These are phyloP conservation scores for Plasmodium knowlesi DNA, from an alignment of 169 alveolate species.

Conservation along the genomic window DNA sequence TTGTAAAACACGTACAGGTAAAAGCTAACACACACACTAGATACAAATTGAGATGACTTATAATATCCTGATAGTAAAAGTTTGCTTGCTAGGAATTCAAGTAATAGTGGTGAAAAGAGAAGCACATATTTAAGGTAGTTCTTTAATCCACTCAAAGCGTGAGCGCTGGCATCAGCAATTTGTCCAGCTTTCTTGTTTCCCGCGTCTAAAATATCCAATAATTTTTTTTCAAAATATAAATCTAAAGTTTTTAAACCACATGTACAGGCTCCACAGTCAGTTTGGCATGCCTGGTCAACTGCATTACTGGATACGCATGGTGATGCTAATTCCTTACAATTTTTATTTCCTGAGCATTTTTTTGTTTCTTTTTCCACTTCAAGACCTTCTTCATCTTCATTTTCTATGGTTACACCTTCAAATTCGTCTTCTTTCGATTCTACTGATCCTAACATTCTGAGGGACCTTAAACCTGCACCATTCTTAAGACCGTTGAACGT, in stretches of 20 bases:
- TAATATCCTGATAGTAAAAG: slow-evolving; percentile 4
- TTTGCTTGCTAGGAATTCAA: not conserved
- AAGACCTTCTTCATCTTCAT: not conserved
- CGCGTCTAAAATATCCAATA: not conserved
- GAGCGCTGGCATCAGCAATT: not conserved
- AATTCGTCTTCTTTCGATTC: not conserved
- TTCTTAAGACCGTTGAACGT: not conserved
- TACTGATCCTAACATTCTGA: not conserved
- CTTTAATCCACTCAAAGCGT: not conserved
- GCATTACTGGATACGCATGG: not conserved
- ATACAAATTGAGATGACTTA: not conserved
- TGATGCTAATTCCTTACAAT: not conserved
- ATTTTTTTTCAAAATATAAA: not conserved
- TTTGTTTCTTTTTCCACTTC: not conserved
- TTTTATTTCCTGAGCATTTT: not conserved
- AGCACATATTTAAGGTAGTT: not conserved
- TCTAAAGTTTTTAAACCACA: not conserved
- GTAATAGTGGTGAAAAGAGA: not conserved
- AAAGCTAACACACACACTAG: not conserved
- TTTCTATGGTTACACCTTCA: not conserved
- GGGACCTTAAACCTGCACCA: not conserved
- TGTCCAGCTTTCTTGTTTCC: not conserved
- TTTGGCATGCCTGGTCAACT: not conserved
- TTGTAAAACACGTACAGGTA: not conserved
- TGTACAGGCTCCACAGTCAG: not conserved